These are phyloP conservation scores for Copromyces sp. DNA, from an alignment of 495 filamentous ascomycete genomes.

Conservation along the genomic window DNA sequence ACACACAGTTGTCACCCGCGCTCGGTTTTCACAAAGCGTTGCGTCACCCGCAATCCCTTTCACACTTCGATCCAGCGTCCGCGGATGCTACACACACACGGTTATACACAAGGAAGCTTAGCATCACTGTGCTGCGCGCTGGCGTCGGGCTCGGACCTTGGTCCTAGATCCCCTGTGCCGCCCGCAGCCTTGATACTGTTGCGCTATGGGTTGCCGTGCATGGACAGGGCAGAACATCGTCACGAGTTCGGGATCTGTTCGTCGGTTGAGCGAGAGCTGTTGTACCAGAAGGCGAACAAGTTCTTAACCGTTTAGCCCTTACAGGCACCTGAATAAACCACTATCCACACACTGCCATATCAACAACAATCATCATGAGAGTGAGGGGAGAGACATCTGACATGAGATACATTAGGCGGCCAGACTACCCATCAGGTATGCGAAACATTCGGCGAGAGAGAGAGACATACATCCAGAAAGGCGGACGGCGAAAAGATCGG, in stretches of 20 bases:
- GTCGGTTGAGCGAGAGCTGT: not conserved
- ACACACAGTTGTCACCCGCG: slow-evolving; percentile 6
- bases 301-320: slow-evolving; percentile 2
- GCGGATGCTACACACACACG: not conserved
- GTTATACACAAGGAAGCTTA: not conserved
- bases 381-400: slow-evolving; percentile 32
- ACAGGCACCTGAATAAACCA: not conserved
- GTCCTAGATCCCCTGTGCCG: not conserved
- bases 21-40: not conserved
- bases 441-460: slow-evolving; percentile 15
- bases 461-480: slow-evolving; percentile 3
- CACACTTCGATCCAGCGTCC: not conserved
- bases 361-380: slow-evolving; percentile 5
- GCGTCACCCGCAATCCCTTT: not conserved
- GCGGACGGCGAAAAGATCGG: not conserved
- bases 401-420: slow-evolving; percentile 36
- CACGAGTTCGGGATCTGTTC: not conserved
- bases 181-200: not conserved
- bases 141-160: not conserved
- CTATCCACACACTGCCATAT: slow-evolving; percentile 5
- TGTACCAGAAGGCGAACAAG: slow-evolving; percentile 6
- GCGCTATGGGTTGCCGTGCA: not conserved
- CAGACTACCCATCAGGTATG: slow-evolving; percentile 42
- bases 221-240: not conserved
- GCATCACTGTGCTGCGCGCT: not conserved